Evolutionary conservation across 2,329 filamentous ascomycete species (phyloP), one percentile per base, ranked within the genome.

Genomic region (Fusarium concolor): DNA sequence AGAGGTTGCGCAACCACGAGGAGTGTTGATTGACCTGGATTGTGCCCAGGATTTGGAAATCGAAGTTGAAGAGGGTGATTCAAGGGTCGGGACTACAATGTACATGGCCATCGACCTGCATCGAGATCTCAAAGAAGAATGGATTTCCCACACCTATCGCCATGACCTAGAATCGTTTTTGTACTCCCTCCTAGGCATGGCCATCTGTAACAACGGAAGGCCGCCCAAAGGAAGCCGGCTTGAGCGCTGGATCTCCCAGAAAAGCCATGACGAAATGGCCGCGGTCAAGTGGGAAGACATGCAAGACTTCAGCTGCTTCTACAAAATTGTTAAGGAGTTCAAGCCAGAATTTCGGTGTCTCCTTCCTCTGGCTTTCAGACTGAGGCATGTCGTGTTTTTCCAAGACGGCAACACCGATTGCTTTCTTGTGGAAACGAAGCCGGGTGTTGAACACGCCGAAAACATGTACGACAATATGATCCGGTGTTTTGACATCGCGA

Each of bases 91-190:
- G 44, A 79, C 59, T 59, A 61, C 42, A 70, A 66, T 52, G 5
- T 76, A 74, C 31, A 75, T 76, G 67, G 72, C 74, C 7, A 72
- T 77, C 31, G 70, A 61, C 6, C 31, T 75, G 10, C 49, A 72
- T 3, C 39, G 24, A 1, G 15, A 47, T 15, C 5, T 8, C 26
- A 31, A 12, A 31, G 1, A 12, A 0, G 15, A 51, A 9, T 10
- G 6, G 2, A 50, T 62, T 4, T 14, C 12, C 0, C 66, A 64
- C 10, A 75, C 68, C 2, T 75, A 74, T 31, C 64, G 70, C 2
- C 71, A 76, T 10, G 74, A 76, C 14, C 62, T 77, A 0, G 75
- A 77, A 45, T 71, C 75, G 1, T 76, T 77, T 29, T 28, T 77
- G 6, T 77, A 75, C 18, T 66, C 73, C 4, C 60, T 76, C 2